Base-by-base conservation (phyloP, 495 filamentous ascomycete genomes). In the Durotheca rogersii region DNA sequence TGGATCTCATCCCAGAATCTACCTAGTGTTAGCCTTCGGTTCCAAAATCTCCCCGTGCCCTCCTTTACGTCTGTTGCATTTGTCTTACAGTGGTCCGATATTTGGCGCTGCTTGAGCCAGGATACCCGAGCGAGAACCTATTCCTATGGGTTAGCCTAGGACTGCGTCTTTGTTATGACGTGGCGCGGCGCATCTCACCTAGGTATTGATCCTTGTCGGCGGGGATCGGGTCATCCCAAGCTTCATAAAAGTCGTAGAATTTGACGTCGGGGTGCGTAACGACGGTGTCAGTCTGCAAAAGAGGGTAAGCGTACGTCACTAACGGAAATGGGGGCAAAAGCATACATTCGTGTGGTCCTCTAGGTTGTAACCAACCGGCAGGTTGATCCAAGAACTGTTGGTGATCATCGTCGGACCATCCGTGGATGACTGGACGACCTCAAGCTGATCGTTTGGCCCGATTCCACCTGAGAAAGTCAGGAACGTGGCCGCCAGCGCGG, bases 321-420 rank as follows among this genome's bases (percentile, higher is more conserved):
- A n/a, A n/a, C n/a, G n/a, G n/a, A n/a, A n/a, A n/a, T n/a, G n/a
- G n/a, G n/a, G n/a, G n/a, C n/a, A n/a, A n/a, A n/a, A 27, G 30
- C 60, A 30, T 16, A 65, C 64, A 64, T 86, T 84, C 41, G 79
- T 72, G 64, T 90, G 85, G 58, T 89, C 86, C 52, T 81, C 78
- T 23, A 88, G 62, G 53, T 86, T 87, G 58, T 84, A 75, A 27
- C 86, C 86, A 16, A 90, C 85, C 15, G 86, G 86, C 7, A 86
- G 74, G 51, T 81, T 69, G 56, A 90, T 84, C 85, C 85, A 88
- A 21, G 80, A 59, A 2, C 51, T 49, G 33, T 62, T 67, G 38
- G 56, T 61, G 41, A 80, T 74, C 74, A 82, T 74, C 7, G 66
- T 70, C 4, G 77, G 64, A 7, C 81, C 77, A 41, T 78, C 72